These are phyloP conservation scores for Chalciporus piperatus DNA, from an alignment of 768 basidiomycete genomes.

Conservation along the genomic window DNA sequence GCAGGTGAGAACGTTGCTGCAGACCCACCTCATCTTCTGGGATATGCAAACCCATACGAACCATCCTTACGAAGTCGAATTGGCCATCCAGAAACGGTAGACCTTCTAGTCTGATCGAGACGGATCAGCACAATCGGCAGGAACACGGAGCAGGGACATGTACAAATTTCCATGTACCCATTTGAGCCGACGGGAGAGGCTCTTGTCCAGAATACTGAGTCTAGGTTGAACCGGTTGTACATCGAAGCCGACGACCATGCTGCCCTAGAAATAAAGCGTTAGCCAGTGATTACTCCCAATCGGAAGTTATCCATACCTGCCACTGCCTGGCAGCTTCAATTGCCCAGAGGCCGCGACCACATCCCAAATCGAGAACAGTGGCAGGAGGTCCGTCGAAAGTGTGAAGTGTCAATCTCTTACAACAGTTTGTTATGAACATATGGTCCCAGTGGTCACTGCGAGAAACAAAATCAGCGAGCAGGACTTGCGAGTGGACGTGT, in stretches of 20 bases:
- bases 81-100: conserved; percentile 55
- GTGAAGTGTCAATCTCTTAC: conserved; percentile 50
- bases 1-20: neutral
- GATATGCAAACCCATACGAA: conserved; percentile 61
- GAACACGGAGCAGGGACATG: conserved; percentile 15
- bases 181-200: conserved; percentile 48
- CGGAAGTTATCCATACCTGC: conserved; percentile 43
- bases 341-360: conserved; percentile 69
- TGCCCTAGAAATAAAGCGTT: conserved; percentile 38
- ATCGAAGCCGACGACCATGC: conserved; percentile 60
- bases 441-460: conserved; percentile 70
- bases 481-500: neutral
- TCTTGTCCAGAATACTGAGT: conserved; percentile 33
- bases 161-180: conserved; percentile 74
- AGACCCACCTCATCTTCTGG: conserved; percentile 66
- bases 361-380: conserved; percentile 65
- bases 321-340: conserved; percentile 66
- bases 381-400: conserved; percentile 50
- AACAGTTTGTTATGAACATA: conserved; percentile 56
- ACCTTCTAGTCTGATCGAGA: conserved; percentile 51
- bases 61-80: conserved; percentile 68
- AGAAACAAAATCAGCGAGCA: conserved; percentile 1
- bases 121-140: conserved; percentile 5
- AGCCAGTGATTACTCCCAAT: neutral
- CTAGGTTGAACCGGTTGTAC: conserved; percentile 53